Percentiles rank a stretch among this genome's conserved stretches.
Conservation (phyloP, 2,329 filamentous ascomycete species). For the Aspergillus felis region DNA sequence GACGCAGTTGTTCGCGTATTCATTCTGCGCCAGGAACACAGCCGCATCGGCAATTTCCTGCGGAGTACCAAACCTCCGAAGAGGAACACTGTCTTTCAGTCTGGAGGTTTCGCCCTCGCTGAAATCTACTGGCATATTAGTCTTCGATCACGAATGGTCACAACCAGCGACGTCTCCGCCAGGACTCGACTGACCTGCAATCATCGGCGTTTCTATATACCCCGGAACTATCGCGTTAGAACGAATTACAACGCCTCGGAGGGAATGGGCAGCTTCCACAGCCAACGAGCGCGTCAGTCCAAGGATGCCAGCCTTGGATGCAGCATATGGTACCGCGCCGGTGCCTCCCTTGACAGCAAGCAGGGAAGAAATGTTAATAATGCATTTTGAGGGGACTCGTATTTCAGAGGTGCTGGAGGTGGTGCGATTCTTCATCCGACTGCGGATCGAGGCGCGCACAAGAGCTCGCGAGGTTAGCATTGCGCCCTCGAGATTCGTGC, state of each 20-base stretch:
- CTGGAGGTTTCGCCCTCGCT: slow-evolving; percentile 27
- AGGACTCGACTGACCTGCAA: slow-evolving; percentile 52
- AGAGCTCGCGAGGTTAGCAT: slow-evolving; percentile 39
- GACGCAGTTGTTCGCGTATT: slow-evolving; percentile 82
- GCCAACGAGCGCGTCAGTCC: slow-evolving; percentile 47
- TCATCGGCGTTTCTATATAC: slow-evolving; percentile 81
- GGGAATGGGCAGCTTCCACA: slow-evolving; percentile 29
- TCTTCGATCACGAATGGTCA: not conserved
- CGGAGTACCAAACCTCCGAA: slow-evolving; percentile 61
- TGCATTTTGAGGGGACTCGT: slow-evolving; percentile 60
- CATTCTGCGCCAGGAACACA: slow-evolving; percentile 70
- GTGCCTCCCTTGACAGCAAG: slow-evolving; percentile 65
- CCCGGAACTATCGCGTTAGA: slow-evolving; percentile 80
- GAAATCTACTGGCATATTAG: slow-evolving; percentile 35
- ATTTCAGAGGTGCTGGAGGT: slow-evolving; percentile 18
- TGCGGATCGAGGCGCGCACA: slow-evolving; percentile 33
- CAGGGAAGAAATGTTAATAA: slow-evolving; percentile 78
- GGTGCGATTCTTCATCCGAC: slow-evolving; percentile 21
- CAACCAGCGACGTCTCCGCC: not conserved
- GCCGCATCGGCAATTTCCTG: slow-evolving; percentile 79
- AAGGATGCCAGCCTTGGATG: slow-evolving; percentile 75
- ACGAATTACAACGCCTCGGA: slow-evolving; percentile 65
- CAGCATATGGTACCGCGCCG: slow-evolving; percentile 71
- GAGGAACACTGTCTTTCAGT: slow-evolving; percentile 54
- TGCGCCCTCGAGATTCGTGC: slow-evolving; percentile 62